Conservation (phyloP, 1,284 basidiomycete species). For the Puccinia coronata region DNA sequence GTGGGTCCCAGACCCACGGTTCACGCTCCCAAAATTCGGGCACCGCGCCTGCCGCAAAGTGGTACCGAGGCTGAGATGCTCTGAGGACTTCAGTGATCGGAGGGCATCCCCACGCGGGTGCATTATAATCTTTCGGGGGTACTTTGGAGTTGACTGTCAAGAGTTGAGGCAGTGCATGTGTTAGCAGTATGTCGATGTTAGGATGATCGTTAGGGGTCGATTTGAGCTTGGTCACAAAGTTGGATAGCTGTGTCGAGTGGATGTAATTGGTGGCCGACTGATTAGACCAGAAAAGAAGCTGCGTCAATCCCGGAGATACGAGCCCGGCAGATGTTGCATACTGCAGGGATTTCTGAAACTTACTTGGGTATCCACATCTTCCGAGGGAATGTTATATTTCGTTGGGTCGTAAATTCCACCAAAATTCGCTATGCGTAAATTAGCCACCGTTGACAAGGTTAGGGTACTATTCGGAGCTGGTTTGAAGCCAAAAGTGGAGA, state of each 20-base stretch:
- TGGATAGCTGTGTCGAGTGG: not conserved
- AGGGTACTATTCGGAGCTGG: constrained; percentile 41
- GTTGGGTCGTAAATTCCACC: constrained; percentile 42
- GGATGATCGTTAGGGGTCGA: not conserved
- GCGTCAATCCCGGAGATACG: not conserved
- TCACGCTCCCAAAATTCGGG: constrained; percentile 48
- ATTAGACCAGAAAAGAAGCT: not conserved
- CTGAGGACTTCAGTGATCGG: constrained; percentile 43
- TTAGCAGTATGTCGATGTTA: constrained; percentile 45
- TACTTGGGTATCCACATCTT: constrained; percentile 15
- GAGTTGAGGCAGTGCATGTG: constrained; percentile 41
- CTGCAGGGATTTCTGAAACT: not conserved
- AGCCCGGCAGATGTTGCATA: not conserved
- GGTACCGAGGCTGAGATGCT: constrained; percentile 30
- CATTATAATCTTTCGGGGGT: constrained; percentile 36
- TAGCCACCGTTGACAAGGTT: constrained; percentile 35
- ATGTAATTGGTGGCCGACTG: constrained; percentile 33
- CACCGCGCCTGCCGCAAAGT: constrained; percentile 34
- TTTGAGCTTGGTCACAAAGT: constrained; percentile 34
- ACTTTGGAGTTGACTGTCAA: constrained; percentile 33
- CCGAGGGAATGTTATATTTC: constrained; percentile 1
- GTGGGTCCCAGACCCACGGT: constrained; percentile 50
- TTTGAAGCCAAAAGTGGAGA: not conserved
- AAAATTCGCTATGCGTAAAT: constrained; percentile 40
- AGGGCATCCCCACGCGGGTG: constrained; percentile 41